A percentile compares a stretch with the other conserved stretches of the same genome.
Evolutionary conservation across 257 asterid species (phyloP).

Genomic region (Solanum verrucosum): DNA sequence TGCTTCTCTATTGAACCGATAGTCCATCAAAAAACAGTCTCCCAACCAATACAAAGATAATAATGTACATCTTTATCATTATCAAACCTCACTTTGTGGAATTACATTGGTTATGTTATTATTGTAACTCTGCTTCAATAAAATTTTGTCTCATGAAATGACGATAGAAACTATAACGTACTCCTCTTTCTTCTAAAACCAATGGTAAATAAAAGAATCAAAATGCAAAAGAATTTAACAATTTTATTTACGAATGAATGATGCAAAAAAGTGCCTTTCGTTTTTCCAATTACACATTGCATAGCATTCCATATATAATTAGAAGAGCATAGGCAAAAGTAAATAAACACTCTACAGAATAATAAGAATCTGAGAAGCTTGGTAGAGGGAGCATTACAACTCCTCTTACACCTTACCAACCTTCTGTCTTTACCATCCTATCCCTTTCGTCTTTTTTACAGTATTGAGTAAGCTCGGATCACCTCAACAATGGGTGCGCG

Average conservation of each 20-base stretch:
- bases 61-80: no score
- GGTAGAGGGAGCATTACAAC: constrained; percentile 12
- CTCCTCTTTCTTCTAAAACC: neutral
- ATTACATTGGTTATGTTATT: no score
- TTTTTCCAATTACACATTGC: constrained; percentile 31
- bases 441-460: constrained; percentile 27
- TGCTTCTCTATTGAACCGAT: no score
- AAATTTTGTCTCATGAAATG: neutral
- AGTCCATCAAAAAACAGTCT: no score
- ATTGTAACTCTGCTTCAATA: neutral
- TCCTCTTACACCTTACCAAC: constrained; percentile 20
- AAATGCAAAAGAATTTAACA: constrained; percentile 22
- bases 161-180: neutral
- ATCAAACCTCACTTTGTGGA: neutral
- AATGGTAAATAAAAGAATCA: neutral
- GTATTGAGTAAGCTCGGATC: constrained; percentile 85
- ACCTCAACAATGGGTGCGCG: constrained; percentile 94
- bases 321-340: constrained; percentile 15
- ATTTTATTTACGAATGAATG: constrained; percentile 53
- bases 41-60: no score
- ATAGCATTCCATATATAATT: constrained; percentile 16
- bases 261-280: constrained; percentile 26
- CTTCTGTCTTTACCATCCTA: constrained; percentile 18
- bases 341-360: constrained; percentile 20
- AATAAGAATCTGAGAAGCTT: constrained; percentile 21